Evolutionary conservation across 768 basidiomycete species (phyloP), one percentile per base, ranked within the genome.

Genomic region (Candolleomyces aberdarensis): DNA sequence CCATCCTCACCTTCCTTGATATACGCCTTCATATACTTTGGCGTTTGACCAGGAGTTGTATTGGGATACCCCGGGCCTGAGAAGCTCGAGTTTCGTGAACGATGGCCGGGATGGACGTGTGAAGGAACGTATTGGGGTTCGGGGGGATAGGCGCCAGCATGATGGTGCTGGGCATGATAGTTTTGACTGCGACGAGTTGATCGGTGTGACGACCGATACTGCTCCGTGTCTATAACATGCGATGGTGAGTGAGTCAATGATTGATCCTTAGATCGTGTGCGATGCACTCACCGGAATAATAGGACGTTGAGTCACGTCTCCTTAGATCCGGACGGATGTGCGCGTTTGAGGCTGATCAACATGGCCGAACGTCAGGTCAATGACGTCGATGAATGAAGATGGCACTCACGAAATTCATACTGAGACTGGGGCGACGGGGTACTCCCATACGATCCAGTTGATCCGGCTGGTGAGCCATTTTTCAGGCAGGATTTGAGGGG

Each of bases 21-120:
- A 56, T 69, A 69, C 10, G 73, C 69, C 26, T 67, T 67, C 47
- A 71, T 66, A 60, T 76, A 76, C 40, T 66, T 72, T 19, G 71
- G 29, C 36, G 50, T 62, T 56, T 58, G 52, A 14, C 11, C 50
- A 46, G 31, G 22, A 51, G 46, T 31, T 50, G 54, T 29, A n/a
- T 31, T 41, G 52, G 44, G 55, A 36, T 59, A 55, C 6, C 48
- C 49, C 15, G 43, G 58, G 19, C 58, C 58, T 47, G 61, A 57
- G 32, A 65, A 59, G 52, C 64, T 65, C 11, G 52, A 44, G 36
- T 49, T 60, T 40, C 58, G 56, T 13, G 61, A 44, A 4, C 64
- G 58, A 15, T 44, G 49, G n/a, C 14, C 29, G 14, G 55, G 54
- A 41, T 51, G 17, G 14, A 43, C 15, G 15, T 47, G 48, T 55